phyloP scores from a whole-genome alignment of 2,329 filamentous ascomycete species.

The Penicillium vulpinum region DNA sequence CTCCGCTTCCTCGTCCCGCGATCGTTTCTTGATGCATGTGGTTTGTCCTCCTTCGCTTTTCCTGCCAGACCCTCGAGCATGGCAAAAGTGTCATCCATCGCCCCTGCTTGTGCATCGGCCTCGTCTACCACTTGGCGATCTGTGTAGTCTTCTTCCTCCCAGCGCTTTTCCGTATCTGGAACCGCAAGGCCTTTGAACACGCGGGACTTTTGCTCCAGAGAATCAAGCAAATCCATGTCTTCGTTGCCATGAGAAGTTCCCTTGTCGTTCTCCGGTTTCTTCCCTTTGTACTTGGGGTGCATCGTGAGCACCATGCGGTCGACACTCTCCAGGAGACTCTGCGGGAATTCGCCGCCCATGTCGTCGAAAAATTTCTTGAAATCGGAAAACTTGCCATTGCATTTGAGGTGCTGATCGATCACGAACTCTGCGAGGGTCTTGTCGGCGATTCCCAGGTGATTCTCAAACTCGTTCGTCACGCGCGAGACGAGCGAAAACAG shows the following conservation, averaged over 20 bases:
- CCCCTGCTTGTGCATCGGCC: slow-evolving; percentile 56
- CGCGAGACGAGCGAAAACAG: slow-evolving; percentile 91
- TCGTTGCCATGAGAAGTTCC: slow-evolving; percentile 44
- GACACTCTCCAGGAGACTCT: slow-evolving; percentile 84
- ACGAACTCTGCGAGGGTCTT: slow-evolving; percentile 96
- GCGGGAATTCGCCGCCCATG: slow-evolving; percentile 80
- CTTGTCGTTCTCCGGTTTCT: slow-evolving; percentile 38
- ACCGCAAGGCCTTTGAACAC: slow-evolving; percentile 90
- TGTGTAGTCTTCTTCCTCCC: slow-evolving; percentile 52
- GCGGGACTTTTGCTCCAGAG: slow-evolving; percentile 70
- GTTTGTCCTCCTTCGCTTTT: slow-evolving; percentile 53
- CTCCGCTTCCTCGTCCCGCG: slow-evolving; percentile 54
- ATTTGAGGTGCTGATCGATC: slow-evolving; percentile 83
- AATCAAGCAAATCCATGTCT: slow-evolving; percentile 44
- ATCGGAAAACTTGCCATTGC: slow-evolving; percentile 61
- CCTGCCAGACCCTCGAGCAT: slow-evolving; percentile 82
- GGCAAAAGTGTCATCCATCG: slow-evolving; percentile 89
- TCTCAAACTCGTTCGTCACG: slow-evolving; percentile 90
- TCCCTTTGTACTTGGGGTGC: slow-evolving; percentile 82
- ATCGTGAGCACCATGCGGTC: slow-evolving; percentile 85
- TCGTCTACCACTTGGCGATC: slow-evolving; percentile 34
- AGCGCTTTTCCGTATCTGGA: slow-evolving; percentile 69
- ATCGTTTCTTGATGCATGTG: slow-evolving; percentile 36
- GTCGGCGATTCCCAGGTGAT: slow-evolving; percentile 87
- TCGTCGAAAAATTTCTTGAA: slow-evolving; percentile 75